Evolutionary conservation across 2,329 filamentous ascomycete species (phyloP), one percentile per base, ranked within the genome.

Genomic region (Purpureocillium lavendulum): DNA sequence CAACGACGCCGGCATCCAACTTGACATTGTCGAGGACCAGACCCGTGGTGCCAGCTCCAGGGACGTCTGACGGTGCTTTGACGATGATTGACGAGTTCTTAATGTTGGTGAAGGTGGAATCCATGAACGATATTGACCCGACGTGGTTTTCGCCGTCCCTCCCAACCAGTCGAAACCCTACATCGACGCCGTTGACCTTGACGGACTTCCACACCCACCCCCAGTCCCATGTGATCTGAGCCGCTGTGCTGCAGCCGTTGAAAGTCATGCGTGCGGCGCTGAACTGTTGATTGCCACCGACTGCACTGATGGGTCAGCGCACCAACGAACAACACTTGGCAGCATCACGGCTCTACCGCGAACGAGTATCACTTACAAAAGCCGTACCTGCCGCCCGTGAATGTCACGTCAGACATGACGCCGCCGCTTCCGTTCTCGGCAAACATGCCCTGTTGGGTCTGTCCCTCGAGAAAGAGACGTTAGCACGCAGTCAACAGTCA

Each of bases 151-250:
- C 40, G 16, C 34, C 40, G 34, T 41, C 40, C 14, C 12, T 17
- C 35, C 30, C 18, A 21, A 14, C 15, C 26, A 16, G 16, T 15
- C n/a, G 12, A 13, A 26, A 26, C 10, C 21, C 21, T 10, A 26
- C 21, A 10, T 26, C 30, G 9, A 10, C 35, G 10, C 34, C 26
- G n/a, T 35, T 35, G 3, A 38, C 21, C 2, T 30, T 38, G 31
- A 21, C 31, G 15, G 21, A 38, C 32, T 11, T 46, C 33, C 40
- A 39, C 18, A 37, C 40, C 77, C 80, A 87, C 21, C 75, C 75
- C 82, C 82, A 87, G 59, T 83, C 74, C 82, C 83, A 87, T 47
- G 81, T 73, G 60, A 84, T 75, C 53, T 72, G 77, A 38, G 85
- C 75, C 35, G 75, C 73, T 7, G 79, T 84, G 46, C 75, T 67